These are phyloP conservation scores for Emericellopsis cladophorae DNA, from an alignment of 2,329 filamentous ascomycete species.

Conservation along the genomic window DNA sequence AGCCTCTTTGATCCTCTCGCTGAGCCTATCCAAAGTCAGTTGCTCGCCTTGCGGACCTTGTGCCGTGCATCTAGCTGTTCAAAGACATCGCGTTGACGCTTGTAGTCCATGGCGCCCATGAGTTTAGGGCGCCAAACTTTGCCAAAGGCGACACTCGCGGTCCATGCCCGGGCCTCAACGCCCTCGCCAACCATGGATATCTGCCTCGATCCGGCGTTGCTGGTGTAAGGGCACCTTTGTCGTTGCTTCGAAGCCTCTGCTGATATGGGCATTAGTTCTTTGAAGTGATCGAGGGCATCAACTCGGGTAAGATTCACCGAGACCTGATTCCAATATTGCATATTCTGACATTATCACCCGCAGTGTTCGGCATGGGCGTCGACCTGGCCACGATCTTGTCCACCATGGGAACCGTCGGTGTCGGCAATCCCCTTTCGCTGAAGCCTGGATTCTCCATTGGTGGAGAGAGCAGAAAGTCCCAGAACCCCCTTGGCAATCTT, in stretches of 20 bases:
- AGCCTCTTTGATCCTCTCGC: constrained; percentile 7
- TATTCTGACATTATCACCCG: neutral
- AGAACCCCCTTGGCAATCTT: constrained; percentile 27
- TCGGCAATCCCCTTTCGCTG: constrained; percentile 34
- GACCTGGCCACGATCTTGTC: constrained; percentile 25
- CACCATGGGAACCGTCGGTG: constrained; percentile 29
- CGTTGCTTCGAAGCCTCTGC: neutral
- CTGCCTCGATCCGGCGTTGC: constrained; percentile 11
- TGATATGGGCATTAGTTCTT: constrained; percentile 3
- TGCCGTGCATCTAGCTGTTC: too few relatives aligned
- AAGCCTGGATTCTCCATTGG: constrained; percentile 37
- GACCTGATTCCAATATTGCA: neutral
- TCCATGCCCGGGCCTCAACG: constrained; percentile 21
- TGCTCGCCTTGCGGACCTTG: too few relatives aligned
- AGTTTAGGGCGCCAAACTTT: constrained; percentile 13
- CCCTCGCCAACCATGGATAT: constrained; percentile 23
- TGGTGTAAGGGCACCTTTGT: constrained; percentile 5
- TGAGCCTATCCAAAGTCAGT: constrained; percentile 7
- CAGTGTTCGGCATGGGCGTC: constrained; percentile 31
- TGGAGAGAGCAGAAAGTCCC: constrained; percentile 21
- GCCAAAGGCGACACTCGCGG: constrained; percentile 12
- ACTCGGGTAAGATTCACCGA: neutral
- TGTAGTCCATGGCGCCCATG: constrained; percentile 7
- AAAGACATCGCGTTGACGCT: too few relatives aligned
- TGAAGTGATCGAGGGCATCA: constrained; percentile 3